phyloP scores from a whole-genome alignment of 1,284 basidiomycete genomes.

The Gymnopus androsaceus region DNA sequence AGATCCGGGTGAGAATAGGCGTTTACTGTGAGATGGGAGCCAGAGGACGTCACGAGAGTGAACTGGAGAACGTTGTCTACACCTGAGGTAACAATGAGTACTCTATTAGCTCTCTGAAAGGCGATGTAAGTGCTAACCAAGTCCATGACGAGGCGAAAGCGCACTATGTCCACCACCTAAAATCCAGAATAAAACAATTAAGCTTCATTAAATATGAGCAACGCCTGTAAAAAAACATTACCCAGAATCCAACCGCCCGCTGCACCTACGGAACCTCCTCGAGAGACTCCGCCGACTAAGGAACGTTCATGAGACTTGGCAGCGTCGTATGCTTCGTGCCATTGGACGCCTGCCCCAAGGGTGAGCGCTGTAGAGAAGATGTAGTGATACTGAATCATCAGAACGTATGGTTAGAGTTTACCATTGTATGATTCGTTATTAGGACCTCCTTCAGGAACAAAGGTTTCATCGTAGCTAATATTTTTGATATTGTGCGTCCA shows the following conservation, averaged over 20 bases:
- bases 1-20: neutral
- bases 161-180: slow-evolving; percentile 17
- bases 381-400: too few species aligned
- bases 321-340: slow-evolving; percentile 36
- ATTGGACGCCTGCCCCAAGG: slow-evolving; percentile 38
- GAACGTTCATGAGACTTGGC: slow-evolving; percentile 33
- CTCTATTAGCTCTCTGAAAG: neutral
- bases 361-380: slow-evolving; percentile 30
- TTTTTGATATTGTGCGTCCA: slow-evolving; percentile 43
- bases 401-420: too few species aligned
- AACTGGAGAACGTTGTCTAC: slow-evolving; percentile 47
- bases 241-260: slow-evolving; percentile 16
- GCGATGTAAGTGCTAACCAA: slow-evolving; percentile 36
- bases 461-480: slow-evolving; percentile 32
- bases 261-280: slow-evolving; percentile 31
- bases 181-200: too few species aligned
- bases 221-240: too few species aligned
- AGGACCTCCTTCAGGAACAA: slow-evolving; percentile 34
- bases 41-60: slow-evolving; percentile 39
- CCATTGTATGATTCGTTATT: slow-evolving; percentile 19
- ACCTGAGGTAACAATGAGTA: slow-evolving; percentile 26
- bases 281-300: slow-evolving; percentile 40
- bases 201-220: too few species aligned
- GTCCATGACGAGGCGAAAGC: slow-evolving; percentile 41
- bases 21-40: slow-evolving; percentile 36